Evolutionary conservation across 2,329 filamentous ascomycete genomes (phyloP).

Genomic region (Pestalotiopsis fici): DNA sequence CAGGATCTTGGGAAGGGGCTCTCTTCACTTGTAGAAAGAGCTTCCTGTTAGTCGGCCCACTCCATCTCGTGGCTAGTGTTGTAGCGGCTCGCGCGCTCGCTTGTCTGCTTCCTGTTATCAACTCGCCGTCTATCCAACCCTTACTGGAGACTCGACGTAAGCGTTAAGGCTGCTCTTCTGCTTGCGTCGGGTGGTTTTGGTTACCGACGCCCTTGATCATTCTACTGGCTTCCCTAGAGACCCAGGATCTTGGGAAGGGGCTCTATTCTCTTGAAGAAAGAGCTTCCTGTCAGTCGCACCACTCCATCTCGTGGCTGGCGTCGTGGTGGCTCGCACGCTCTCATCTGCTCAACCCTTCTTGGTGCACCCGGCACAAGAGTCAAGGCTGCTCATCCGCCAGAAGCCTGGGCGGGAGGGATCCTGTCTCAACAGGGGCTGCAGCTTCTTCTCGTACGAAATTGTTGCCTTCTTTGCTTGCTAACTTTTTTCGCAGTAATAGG

Average conservation of each 20-base stretch:
- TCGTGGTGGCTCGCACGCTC: neutral
- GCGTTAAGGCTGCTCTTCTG: neutral
- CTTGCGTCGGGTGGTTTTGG: neutral
- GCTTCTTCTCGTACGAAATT: neutral
- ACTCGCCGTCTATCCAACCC: neutral
- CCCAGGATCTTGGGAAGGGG: conserved; percentile 5
- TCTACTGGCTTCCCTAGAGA: neutral
- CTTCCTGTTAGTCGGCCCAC: neutral
- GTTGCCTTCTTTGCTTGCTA: neutral
- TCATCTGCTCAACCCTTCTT: neutral
- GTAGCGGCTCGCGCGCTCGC: neutral
- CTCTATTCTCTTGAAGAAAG: neutral
- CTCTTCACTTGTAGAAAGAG: neutral
- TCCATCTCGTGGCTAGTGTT: neutral
- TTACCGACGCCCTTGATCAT: neutral
- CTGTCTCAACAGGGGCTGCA: neutral
- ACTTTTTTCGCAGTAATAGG: neutral
- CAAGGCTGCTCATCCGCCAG: conserved; percentile 10
- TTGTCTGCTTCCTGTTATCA: neutral
- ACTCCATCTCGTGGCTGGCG: neutral
- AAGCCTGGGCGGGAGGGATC: conserved; percentile 9
- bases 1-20: conserved; percentile 5
- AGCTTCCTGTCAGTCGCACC: neutral
- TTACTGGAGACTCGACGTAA: neutral
- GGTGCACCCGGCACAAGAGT: conserved; percentile 1